Base-by-base conservation (phyloP, 805 yeast species). In the Kodamaea lidongshanica region DNA sequence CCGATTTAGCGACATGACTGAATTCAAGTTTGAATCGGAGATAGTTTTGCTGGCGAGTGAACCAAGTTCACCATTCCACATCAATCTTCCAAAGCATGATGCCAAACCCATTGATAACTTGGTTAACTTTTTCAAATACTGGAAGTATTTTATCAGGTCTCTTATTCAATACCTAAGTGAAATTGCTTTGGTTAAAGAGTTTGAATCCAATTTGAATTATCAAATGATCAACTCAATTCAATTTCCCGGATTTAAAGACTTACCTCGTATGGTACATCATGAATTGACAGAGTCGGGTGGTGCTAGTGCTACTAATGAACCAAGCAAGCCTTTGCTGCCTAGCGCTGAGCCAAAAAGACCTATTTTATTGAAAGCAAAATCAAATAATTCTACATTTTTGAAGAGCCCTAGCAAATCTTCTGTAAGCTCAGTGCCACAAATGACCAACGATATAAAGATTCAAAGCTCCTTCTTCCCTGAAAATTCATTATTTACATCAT, bases 101-200 rank as follows among this genome's bases (percentile, higher is more conserved):
- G 41, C 65, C 23, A 54, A 46, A 30, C 70, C 70, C 3, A 54
- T 64, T 12, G 61, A 58, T 33, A 53, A 60, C 24, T 51, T 64
- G 42, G 44, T 64, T 12, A 37, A 34, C 13, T 63, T 52, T 38
- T 64, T 64, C 54, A 61, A 58, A 44, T 49, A 48, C 30, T 64
- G 67, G 62, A 62, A 61, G 42, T 50, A 49, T 30, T 56, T 62
- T 31, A 58, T 64, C 36, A 52, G 53, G 35, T 50, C 65, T 7
- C 42, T 64, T 30, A 48, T 59, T 6, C 46, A 52, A 29, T 64
- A 64, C 38, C 48, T 59, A 25, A 58, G 53, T 35, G 69, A 73
- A 42, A 53, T 70, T 34, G 52, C 68, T 20, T 50, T 71, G 30
- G 70, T 72, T 33, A 71, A 70, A 46, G 74, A 64, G 39, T 50